A percentile compares a stretch with the other conserved stretches of the same genome.
Conservation (phyloP, 202 grass and related monocot genomes). For the Setaria viridis region DNA sequence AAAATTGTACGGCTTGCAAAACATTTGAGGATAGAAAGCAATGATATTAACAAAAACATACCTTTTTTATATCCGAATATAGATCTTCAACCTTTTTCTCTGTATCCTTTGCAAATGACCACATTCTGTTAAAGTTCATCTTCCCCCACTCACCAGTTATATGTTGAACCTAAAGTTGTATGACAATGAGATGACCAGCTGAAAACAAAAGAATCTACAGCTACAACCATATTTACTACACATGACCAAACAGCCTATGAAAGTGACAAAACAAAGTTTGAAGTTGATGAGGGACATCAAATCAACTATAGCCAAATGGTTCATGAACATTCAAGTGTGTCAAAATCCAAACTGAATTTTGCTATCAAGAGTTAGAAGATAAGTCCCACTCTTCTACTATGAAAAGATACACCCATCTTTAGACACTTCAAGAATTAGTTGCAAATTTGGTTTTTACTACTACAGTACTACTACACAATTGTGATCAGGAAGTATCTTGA, state of each 20-base stretch:
- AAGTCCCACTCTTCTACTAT: too few relatives aligned
- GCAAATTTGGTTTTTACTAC: too few relatives aligned
- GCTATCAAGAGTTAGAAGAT: too few relatives aligned
- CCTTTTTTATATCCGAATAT: constrained; percentile 66
- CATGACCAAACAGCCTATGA: neutral
- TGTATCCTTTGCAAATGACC: constrained; percentile 59
- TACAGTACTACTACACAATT: too few relatives aligned
- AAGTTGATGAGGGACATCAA: too few relatives aligned
- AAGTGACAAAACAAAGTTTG: neutral
- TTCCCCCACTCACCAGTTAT: constrained; percentile 55
- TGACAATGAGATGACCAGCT: constrained; percentile 19
- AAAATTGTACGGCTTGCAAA: neutral
- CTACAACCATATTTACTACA: neutral
- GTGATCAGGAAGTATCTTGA: too few relatives aligned
- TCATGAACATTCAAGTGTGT: too few relatives aligned
- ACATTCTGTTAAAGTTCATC: constrained; percentile 48
- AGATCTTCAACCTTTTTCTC: constrained; percentile 60
- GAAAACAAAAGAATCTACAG: constrained; percentile 20
- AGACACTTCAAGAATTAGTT: too few relatives aligned
- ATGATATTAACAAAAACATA: constrained; percentile 29
- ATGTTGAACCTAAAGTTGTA: constrained; percentile 50
- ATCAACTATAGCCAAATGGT: too few relatives aligned
- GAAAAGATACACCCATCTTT: too few relatives aligned
- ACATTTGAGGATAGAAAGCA: constrained; percentile 1
- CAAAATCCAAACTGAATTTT: too few relatives aligned